A percentile compares a stretch with the other conserved stretches of the same genome.
These are phyloP conservation scores for Suillus subaureus DNA, from an alignment of 768 basidiomycete species.

Conservation along the genomic window DNA sequence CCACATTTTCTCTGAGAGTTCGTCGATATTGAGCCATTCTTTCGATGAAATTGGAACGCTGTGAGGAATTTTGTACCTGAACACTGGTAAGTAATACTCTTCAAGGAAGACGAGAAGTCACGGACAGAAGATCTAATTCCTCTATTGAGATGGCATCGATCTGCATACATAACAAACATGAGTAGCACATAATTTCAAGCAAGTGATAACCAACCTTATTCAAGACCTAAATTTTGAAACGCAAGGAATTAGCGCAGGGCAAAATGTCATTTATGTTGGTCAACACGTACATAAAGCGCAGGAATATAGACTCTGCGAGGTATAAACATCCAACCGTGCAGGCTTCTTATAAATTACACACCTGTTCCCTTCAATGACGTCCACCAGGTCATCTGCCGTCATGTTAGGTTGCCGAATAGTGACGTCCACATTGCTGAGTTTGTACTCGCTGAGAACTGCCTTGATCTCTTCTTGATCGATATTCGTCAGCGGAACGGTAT, in stretches of 20 bases:
- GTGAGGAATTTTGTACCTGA: slow-evolving; percentile 90
- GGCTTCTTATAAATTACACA: slow-evolving; percentile 25
- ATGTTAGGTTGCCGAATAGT: slow-evolving; percentile 91
- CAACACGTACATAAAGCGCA: slow-evolving; percentile 73
- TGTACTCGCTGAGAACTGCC: slow-evolving; percentile 92
- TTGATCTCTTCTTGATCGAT: slow-evolving; percentile 97
- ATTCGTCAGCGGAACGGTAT: slow-evolving; percentile 94
- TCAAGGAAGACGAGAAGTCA: slow-evolving; percentile 13
- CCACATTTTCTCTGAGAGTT: slow-evolving; percentile 94
- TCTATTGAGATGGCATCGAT: slow-evolving; percentile 99
- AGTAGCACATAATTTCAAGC: slow-evolving; percentile 3
- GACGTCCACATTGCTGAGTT: slow-evolving; percentile 84
- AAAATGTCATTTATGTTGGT: not conserved
- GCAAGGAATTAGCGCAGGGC: not conserved
- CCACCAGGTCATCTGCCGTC: slow-evolving; percentile 94
- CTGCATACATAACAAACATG: slow-evolving; percentile 37
- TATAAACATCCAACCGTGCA: slow-evolving; percentile 3
- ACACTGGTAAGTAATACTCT: slow-evolving; percentile 4
- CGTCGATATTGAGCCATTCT: slow-evolving; percentile 97
- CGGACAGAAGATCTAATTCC: slow-evolving; percentile 88
- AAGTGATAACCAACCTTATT: slow-evolving; percentile 63
- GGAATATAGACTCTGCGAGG: slow-evolving; percentile 86
- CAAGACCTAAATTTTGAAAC: slow-evolving; percentile 52
- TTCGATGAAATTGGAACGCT: slow-evolving; percentile 93
- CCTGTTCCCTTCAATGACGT: slow-evolving; percentile 96